Percentiles rank a stretch among this genome's conserved stretches.
Conservation (phyloP, 768 basidiomycete species). For the Roridomyces roridus region DNA sequence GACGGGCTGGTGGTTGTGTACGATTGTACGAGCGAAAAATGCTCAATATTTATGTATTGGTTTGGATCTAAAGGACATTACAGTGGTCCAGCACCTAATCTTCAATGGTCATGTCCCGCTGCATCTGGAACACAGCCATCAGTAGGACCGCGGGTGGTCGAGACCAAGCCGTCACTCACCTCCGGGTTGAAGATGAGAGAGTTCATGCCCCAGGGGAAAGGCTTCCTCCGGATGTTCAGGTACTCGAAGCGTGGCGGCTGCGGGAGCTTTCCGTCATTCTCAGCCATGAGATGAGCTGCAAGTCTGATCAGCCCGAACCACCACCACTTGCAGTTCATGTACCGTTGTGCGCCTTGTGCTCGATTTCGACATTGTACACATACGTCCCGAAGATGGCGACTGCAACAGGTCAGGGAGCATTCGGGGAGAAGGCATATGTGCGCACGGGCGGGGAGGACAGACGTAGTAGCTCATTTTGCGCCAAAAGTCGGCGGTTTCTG, state of each 20-base stretch:
- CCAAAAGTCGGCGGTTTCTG: conserved; percentile 84
- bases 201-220: conserved; percentile 89
- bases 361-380: conserved; percentile 60
- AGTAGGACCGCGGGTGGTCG: not conserved
- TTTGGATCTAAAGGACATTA: conserved; percentile 9
- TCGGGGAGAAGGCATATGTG: conserved; percentile 26
- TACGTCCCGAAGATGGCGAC: conserved; percentile 58
- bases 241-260: conserved; percentile 76
- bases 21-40: not conserved
- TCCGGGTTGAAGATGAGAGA: conserved; percentile 81
- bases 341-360: conserved; percentile 76
- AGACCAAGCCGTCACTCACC: conserved; percentile 48
- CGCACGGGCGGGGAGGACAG: conserved; percentile 78
- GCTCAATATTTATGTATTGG: conserved; percentile 5
- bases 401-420: conserved; percentile 24
- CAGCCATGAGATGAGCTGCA: conserved; percentile 72
- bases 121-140: conserved; percentile 11
- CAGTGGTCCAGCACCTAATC: conserved; percentile 15
- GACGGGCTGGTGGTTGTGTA: not conserved
- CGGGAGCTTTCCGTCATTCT: conserved; percentile 76
- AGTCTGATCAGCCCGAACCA: too few species aligned
- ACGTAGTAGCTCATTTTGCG: conserved; percentile 85
- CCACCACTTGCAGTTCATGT: too few species aligned
- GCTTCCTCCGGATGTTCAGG: conserved; percentile 77
- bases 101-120: conserved; percentile 27